These are phyloP conservation scores for Cryptococcus wingfieldii DNA, from an alignment of 1,284 basidiomycete species.

Conservation along the genomic window DNA sequence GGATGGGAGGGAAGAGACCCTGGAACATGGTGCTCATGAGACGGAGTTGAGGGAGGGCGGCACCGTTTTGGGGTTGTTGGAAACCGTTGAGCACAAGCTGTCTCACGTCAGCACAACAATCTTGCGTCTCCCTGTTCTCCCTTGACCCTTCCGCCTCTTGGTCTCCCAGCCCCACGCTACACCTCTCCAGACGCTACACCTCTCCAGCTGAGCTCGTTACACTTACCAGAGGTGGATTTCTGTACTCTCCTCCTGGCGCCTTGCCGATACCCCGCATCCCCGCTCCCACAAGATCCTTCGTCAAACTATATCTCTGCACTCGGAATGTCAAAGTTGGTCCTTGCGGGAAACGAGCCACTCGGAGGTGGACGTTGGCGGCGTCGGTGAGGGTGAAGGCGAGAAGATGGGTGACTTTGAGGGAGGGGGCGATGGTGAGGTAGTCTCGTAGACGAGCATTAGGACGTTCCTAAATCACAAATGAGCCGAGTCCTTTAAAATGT, in stretches of 20 bases:
- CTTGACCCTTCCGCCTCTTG: background rate
- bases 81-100: slow-evolving; percentile 53
- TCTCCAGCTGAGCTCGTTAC: background rate
- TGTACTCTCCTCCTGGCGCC: slow-evolving; percentile 46
- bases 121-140: background rate
- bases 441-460: slow-evolving; percentile 90
- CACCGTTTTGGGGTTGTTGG: slow-evolving; percentile 49
- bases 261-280: slow-evolving; percentile 46
- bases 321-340: slow-evolving; percentile 94
- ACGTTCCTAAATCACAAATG: slow-evolving; percentile 64
- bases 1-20: slow-evolving; percentile 54
- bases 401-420: slow-evolving; percentile 87
- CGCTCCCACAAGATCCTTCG: slow-evolving; percentile 55
- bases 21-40: slow-evolving; percentile 55
- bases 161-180: background rate
- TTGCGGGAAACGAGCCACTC: slow-evolving; percentile 81
- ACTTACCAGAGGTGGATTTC: slow-evolving; percentile 48
- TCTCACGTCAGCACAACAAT: background rate
- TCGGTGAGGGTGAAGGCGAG: slow-evolving; percentile 86
- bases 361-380: slow-evolving; percentile 69
- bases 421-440: slow-evolving; percentile 87
- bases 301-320: slow-evolving; percentile 84
- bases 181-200: background rate
- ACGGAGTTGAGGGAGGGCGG: slow-evolving; percentile 49
- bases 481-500: background rate